Base-by-base conservation (phyloP, 1,284 basidiomycete species). In the Phellinidium pouzarii region DNA sequence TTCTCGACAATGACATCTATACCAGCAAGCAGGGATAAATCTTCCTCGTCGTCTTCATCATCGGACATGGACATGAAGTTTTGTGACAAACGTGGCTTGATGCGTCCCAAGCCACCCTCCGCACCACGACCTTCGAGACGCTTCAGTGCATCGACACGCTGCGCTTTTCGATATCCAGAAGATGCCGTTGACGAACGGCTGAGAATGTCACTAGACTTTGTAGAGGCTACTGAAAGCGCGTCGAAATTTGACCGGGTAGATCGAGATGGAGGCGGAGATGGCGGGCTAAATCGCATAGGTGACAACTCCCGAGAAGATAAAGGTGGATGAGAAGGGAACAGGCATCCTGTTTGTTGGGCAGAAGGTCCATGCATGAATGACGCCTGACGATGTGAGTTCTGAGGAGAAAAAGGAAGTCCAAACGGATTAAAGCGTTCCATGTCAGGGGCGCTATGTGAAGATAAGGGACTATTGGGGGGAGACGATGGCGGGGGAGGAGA, bases 121-220 rank as follows among this genome's bases (percentile, higher is more conserved):
- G 52, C 56, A 52, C 59, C 66, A 17, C 77, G 78, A 7, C 83
- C 82, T 59, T 85, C 83, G 23, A 85, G 73, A 36, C 75, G 71
- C 0, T 81, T 82, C 7, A 85, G 74, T 0, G 83, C 82, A 34
- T 78, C 75, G 52, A 66, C 69, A 1, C 72, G 70, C 52, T 73
- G 68, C 40, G 63, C 65, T 45, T 65, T 65, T 6, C 61, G 58
- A 27, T 61, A 57, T 23, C 48, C 38, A 5, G 58, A 52, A 14
- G 58, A 59, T 3, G 55, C 52, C n/a, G 57, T 59, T 1, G 68
- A 66, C 5, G 61, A 58, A 11, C 54, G 50, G 45, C 54, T 56
- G 12, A 56, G 25, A 1, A 56, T 29, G 14, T 44, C 50, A 8
- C 25, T 22, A 12, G 54, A 48, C 44, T n/a, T 49, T 14, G 44